Evolutionary conservation across 805 yeast genomes (phyloP), one percentile per base, ranked within the genome.

Genomic region (Monosporozyma unispora): DNA sequence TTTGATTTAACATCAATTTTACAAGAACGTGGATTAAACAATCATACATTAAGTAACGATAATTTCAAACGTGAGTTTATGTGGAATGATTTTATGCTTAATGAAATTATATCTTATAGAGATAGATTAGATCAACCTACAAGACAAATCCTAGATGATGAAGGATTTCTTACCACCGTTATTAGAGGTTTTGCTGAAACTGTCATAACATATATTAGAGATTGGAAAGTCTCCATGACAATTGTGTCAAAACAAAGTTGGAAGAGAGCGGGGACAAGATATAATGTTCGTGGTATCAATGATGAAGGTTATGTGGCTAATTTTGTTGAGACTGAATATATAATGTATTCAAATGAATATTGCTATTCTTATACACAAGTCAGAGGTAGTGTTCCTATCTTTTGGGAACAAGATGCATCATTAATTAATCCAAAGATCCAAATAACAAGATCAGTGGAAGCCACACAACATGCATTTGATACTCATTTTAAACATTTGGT

Each of bases 351-450:
- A 62, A 58, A 69, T 58, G 59, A 69, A 60, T 61, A 78, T 68
- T 70, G 78, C 73, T 89, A 80, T 62, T 79, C 97, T 1, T 90
- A 82, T 66, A 79, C 84, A 0, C 96, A 89, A 66, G 79, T 93
- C 9, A 75, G 99, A 61, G 99, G 99, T 4, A 84, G 95, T 14
- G 88, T 93, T 3, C 99, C 99, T 0, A 75, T 91, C 1, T 93
- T 93, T 62, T 93, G 99, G 99, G 99, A 93, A 63, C 99, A 93
- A 66, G 97, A 91, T 58, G 80, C 93, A 2, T 84, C 95, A 2
- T 70, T 91, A 52, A 79, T 91, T 23, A 82, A 86, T 54, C 95
- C 96, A 18, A 93, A 90, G 61, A 87, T 91, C 46, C 83, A 82
- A 43, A 75, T 93, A 10, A 88, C 96, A 0, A 75, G 99, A 58